Base-by-base conservation (phyloP, 306 rosid genomes). In the Rosa persica region DNA sequence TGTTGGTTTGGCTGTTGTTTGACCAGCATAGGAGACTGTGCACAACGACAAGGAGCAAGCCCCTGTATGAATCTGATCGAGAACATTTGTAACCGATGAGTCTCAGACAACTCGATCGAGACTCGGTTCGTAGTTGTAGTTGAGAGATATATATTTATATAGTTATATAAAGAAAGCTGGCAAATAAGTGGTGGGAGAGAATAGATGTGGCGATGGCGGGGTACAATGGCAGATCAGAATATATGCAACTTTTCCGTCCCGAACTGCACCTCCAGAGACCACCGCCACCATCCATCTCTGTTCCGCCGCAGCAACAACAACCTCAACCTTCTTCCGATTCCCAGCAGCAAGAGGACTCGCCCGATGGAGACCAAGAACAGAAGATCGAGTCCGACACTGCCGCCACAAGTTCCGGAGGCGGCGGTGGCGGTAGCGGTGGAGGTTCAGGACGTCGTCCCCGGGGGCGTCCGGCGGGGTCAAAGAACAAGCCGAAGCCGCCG, bases 381-480 rank as follows among this genome's bases (percentile, higher is more conserved):
- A 43, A 74, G 42, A 19, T 74, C 27, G 69, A 74, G 62, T 58
- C 70, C 1, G 78, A 74, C 16, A 40, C 54, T 25, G 77, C 68
- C 54, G 68, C 77, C 22, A 74, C 68, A 11, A 55, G 68, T 9
- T 74, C 77, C 12, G 77, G 76, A 12, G 67, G 15, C 43, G 76
- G 75, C 12, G 75, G 61, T 0, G 40, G 49, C 1, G 58, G 43
- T 16, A 22, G 62, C 22, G 54, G 65, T 22, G 77, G 72, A 8
- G 65, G 74, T 7, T 76, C 84, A 25, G 67, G 27, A n/a, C 77
- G 87, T 70, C 85, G 89, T 23, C 75, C 81, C 5, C 68, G 89
- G 3, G 89, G 89, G 62, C 89, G 89, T 54, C 89, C 89, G 4
- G 67, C 83, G 0, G 89, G 89, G n/a, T 86, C 89, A 16, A 83